A percentile compares a stretch with the other conserved stretches of the same genome.
These are phyloP conservation scores for Aurifilum marmelostoma DNA, from an alignment of 2,329 filamentous ascomycete genomes.

Conservation along the genomic window DNA sequence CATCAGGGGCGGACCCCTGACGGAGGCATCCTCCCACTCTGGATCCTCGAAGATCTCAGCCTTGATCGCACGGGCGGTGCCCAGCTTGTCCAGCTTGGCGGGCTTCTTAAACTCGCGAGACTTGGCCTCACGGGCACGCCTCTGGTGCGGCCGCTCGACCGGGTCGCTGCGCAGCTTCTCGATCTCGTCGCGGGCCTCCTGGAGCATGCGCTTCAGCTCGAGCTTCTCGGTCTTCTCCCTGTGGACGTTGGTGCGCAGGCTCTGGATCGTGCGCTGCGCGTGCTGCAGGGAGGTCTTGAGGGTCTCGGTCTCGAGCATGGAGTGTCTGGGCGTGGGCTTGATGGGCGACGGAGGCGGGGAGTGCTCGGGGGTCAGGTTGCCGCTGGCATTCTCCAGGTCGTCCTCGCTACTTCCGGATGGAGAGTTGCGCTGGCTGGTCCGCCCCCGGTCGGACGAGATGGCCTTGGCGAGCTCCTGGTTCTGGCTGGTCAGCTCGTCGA, in stretches of 20 bases:
- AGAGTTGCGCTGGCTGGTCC: constrained; percentile 66
- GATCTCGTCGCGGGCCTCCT: constrained; percentile 91
- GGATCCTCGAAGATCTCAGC: constrained; percentile 84
- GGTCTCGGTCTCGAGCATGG: constrained; percentile 92
- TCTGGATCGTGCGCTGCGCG: constrained; percentile 95
- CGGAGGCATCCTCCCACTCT: constrained; percentile 78
- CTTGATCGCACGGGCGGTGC: constrained; percentile 70
- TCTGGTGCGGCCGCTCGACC: constrained; percentile 42
- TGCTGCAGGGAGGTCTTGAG: constrained; percentile 92
- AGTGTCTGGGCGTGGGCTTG: constrained; percentile 89
- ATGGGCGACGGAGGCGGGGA: constrained; percentile 88
- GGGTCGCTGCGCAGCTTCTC: constrained; percentile 68
- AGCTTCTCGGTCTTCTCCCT: constrained; percentile 98
- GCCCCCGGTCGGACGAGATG: constrained; percentile 72
- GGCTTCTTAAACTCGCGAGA: constrained; percentile 79
- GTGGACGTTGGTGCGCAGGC: constrained; percentile 90
- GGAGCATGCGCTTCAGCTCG: constrained; percentile 90
- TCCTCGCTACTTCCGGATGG: constrained; percentile 63
- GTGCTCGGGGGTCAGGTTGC: constrained; percentile 79
- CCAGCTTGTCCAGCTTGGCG: constrained; percentile 66
- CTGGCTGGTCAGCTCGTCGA: constrained; percentile 85
- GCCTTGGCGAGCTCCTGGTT: constrained; percentile 90
- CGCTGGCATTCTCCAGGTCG: constrained; percentile 65
- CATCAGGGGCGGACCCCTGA: constrained; percentile 26
- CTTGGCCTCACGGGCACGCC: constrained; percentile 65